phyloP scores from a whole-genome alignment of 225 moss, liverwort and hornwort genomes.

The Anthoceros angustus region DNA sequence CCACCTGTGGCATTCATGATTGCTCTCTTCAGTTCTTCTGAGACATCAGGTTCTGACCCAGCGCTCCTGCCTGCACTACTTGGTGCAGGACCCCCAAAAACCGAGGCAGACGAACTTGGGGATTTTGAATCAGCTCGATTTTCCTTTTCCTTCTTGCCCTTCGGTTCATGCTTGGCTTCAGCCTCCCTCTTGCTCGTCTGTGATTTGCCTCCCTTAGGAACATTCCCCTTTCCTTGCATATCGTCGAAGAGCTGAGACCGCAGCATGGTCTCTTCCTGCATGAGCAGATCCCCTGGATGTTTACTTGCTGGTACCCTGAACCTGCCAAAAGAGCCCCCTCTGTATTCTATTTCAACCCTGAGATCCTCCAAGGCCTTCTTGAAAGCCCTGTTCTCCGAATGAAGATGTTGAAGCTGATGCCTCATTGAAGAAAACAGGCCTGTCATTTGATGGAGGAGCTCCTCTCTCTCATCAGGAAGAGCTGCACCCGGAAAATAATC shows the following conservation, averaged over 20 bases:
- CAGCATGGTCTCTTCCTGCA: conserved; percentile 49
- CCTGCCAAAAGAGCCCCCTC: conserved; percentile 15
- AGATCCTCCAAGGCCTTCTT: conserved; percentile 70
- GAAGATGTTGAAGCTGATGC: conserved; percentile 63
- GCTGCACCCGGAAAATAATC: conserved; percentile 17
- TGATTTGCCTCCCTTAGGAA: conserved; percentile 14
- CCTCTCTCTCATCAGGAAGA: conserved; percentile 23
- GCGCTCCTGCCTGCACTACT: conserved; percentile 9
- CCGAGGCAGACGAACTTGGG: neutral
- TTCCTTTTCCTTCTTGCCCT: conserved; percentile 16
- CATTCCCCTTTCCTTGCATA: conserved; percentile 35
- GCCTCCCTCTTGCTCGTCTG: conserved; percentile 15
- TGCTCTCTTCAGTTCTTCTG: conserved; percentile 32
- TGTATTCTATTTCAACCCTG: conserved; percentile 36
- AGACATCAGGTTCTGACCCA: conserved; percentile 15
- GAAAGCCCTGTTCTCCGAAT: conserved; percentile 49
- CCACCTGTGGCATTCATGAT: conserved; percentile 23
- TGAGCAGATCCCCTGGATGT: conserved; percentile 17
- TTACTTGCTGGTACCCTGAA: conserved; percentile 15
- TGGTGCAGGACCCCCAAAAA: conserved; percentile 2
- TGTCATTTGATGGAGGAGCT: conserved; percentile 47
- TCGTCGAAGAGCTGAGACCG: conserved; percentile 90
- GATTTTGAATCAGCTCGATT: conserved; percentile 8
- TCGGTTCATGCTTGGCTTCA: conserved; percentile 11
- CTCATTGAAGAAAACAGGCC: conserved; percentile 70